phyloP scores from a whole-genome alignment of 495 filamentous ascomycete species.

The Penicillium bovifimosum region DNA sequence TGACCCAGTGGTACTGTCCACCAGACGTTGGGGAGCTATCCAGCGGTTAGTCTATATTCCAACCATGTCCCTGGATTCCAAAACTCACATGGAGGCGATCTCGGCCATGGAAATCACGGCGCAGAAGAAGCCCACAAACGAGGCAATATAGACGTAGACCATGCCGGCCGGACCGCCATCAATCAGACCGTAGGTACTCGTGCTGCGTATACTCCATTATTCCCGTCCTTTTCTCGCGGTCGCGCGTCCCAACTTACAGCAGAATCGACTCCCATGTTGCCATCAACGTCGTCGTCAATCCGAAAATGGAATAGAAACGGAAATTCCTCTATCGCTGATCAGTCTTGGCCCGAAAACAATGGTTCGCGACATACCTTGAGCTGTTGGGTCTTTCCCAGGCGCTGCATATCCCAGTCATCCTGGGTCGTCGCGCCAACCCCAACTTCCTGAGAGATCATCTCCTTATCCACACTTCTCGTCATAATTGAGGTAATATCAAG shows the following conservation, averaged over 20 bases:
- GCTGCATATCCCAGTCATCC: conserved; percentile 37
- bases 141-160: conserved; percentile 44
- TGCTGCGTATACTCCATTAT: conserved; percentile 10
- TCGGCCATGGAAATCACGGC: conserved; percentile 43
- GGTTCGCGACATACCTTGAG: conserved; percentile 24
- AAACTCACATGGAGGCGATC: conserved; percentile 41
- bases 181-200: conserved; percentile 34
- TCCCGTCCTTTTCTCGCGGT: background rate
- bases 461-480: conserved; percentile 9
- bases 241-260: conserved; percentile 20
- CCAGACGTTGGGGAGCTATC: conserved; percentile 36
- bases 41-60: background rate
- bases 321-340: conserved; percentile 36
- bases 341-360: conserved; percentile 1
- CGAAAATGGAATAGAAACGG: conserved; percentile 41
- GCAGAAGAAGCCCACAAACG: conserved; percentile 37
- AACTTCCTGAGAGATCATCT: conserved; percentile 16
- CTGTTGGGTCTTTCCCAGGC: conserved; percentile 37
- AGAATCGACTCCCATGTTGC: conserved; percentile 45
- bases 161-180: conserved; percentile 45
- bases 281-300: conserved; percentile 44
- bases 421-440: conserved; percentile 19
- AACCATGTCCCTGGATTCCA: background rate
- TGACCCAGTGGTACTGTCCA: conserved; percentile 50
- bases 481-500: background rate